Percentiles rank a stretch among this genome's conserved stretches.
Evolutionary conservation across 2,329 filamentous ascomycete species (phyloP).

Genomic region (Beauveria australis): DNA sequence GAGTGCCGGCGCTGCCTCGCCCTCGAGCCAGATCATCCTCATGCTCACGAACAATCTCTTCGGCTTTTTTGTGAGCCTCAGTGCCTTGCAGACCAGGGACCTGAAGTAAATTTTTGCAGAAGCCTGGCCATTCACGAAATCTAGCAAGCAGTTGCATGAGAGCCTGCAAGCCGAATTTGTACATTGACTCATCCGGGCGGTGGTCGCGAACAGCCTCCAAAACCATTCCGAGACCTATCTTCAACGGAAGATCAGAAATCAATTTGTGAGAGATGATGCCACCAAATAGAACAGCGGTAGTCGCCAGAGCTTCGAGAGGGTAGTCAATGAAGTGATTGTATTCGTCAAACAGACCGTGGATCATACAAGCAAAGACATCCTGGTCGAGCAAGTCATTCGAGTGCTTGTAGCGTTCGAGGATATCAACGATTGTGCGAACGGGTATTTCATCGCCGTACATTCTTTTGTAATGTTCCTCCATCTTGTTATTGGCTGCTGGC

Average conservation of each 20-base stretch:
- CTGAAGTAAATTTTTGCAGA: slow-evolving; percentile 76
- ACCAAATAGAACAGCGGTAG: slow-evolving; percentile 91
- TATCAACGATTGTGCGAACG: slow-evolving; percentile 75
- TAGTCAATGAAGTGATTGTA: slow-evolving; percentile 94
- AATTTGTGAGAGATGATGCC: slow-evolving; percentile 93
- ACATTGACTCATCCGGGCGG: slow-evolving; percentile 79
- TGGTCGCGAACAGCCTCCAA: slow-evolving; percentile 91
- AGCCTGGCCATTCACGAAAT: slow-evolving; percentile 89
- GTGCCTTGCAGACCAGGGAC: slow-evolving; percentile 77
- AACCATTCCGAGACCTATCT: slow-evolving; percentile 95
- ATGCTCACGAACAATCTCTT: slow-evolving; percentile 66
- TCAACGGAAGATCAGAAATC: slow-evolving; percentile 80
- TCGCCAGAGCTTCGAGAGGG: slow-evolving; percentile 89
- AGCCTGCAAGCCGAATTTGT: slow-evolving; percentile 94
- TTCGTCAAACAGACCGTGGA: slow-evolving; percentile 94
- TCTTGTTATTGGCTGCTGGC: slow-evolving; percentile 71
- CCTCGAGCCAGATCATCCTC: slow-evolving; percentile 51
- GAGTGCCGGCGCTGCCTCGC: slow-evolving; percentile 41
- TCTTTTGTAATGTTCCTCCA: slow-evolving; percentile 96
- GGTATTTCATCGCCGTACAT: slow-evolving; percentile 94
- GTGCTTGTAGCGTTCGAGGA: slow-evolving; percentile 78
- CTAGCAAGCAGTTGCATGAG: slow-evolving; percentile 79
- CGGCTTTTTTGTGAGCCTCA: slow-evolving; percentile 73
- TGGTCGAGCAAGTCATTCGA: slow-evolving; percentile 79
- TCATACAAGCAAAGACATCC: slow-evolving; percentile 97